A percentile compares a stretch with the other conserved stretches of the same genome.
Conservation (phyloP, 2,329 filamentous ascomycete species). For the Colletotrichum scovillei region DNA sequence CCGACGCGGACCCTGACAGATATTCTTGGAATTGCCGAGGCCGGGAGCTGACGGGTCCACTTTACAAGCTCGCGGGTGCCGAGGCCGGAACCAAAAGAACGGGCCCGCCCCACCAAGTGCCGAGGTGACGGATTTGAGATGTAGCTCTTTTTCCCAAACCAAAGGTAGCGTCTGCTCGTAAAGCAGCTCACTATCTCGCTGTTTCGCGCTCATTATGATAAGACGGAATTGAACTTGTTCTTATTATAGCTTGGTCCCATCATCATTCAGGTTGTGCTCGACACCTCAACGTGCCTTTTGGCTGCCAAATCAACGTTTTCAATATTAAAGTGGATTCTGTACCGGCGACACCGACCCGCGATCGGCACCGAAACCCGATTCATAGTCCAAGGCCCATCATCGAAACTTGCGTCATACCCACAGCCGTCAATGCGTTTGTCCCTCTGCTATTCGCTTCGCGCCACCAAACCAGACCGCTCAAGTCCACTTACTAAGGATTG, state of each 20-base stretch:
- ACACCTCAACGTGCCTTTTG: not conserved
- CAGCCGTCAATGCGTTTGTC: not conserved
- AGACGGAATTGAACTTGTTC: not conserved
- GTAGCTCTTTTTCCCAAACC: not conserved
- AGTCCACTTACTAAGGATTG: not conserved
- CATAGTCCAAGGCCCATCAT: not conserved
- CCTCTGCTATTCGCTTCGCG: not conserved
- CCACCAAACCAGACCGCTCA: conserved; percentile 10
- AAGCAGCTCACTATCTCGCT: not conserved
- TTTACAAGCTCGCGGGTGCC: conserved; percentile 14
- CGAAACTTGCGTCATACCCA: conserved; percentile 14
- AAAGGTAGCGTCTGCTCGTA: not conserved
- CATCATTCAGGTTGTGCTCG: too few species aligned
- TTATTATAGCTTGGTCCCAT: not conserved
- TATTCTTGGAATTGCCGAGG: conserved; percentile 9
- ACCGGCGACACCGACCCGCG: conserved; percentile 18
- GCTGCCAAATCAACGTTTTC: not conserved
- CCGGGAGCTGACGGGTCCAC: not conserved
- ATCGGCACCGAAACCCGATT: conserved; percentile 24
- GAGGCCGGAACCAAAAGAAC: conserved; percentile 15
- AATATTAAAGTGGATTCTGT: not conserved
- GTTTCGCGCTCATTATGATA: not conserved
- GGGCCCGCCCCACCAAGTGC: conserved; percentile 10
- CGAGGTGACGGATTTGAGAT: conserved; percentile 2
- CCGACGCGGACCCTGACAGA: not conserved